Evolutionary conservation across 2,329 filamentous ascomycete species (phyloP), one percentile per base, ranked within the genome.

Genomic region (Diaporthe nobilis): DNA sequence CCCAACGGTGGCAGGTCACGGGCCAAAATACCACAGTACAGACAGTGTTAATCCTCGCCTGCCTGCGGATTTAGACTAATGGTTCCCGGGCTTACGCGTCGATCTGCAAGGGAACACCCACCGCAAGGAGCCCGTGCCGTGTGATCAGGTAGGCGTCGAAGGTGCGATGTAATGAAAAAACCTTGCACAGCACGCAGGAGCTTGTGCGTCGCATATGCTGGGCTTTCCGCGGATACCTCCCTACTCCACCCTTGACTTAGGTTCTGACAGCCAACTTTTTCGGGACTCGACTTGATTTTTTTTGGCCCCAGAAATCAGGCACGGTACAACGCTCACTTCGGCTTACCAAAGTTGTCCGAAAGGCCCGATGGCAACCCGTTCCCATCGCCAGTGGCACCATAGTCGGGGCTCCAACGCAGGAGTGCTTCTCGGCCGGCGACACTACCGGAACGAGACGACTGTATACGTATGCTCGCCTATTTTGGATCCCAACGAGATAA

Each of bases 201-300:
- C 63, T 68, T 68, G 63, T 68, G 63, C 63, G 63, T 68, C 49
- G 47, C 63, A 68, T 51, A 37, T 51, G 31, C 63, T 51, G 44
- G 31, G 31, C 28, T 17, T 15, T 51, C 63, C 63, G 44, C 63
- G 22, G 28, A 68, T 67, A 34, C 63, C 31, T 13, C 44, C 63
- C 63, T 51, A 39, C 63, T 68, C 63, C 63, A 53, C 63, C 22
- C 47, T 37, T 20, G 47, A 5, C 47, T 25, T 15, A 34, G 13
- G 63, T 28, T 49, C n/a, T 53, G 47, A 53, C 22, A 39, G 13
- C 47, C 47, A 39, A 68, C 22, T 15, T 22, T 25, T 53, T 17
- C 31, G 34, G 63, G 31, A 9, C 31, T 28, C 47, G 15, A 53
- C 17, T 12, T 49, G n/a, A 9, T 31, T 39, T 13, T 2, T 39